Base-by-base conservation (phyloP, 352 stramenopile species). In the Phytophthora podocarpi region DNA sequence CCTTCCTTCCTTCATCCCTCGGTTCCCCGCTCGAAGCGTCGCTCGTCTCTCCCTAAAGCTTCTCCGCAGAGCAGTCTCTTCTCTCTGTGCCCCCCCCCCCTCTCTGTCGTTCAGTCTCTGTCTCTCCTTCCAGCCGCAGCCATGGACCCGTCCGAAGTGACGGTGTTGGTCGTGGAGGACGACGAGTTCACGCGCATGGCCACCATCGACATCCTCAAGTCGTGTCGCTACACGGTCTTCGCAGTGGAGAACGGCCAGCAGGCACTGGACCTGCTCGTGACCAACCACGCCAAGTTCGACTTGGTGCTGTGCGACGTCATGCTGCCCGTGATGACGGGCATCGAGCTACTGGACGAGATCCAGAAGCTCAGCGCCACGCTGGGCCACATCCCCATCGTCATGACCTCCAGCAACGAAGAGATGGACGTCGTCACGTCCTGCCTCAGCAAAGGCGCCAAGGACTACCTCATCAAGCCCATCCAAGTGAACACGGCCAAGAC, bases 381-480 rank as follows among this genome's bases (percentile, higher is more conserved):
- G 18, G 79, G 83, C 39, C 84, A 96, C 47, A 93, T 96, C 41
- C 89, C 89, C 18, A 87, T 96, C 27, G 89, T 96, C 56, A 96
- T 96, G 89, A 92, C 88, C 11, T 94, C 82, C 20, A 93, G 84
- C 32, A 95, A 96, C 61, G 89, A 96, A 67, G 89, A 95, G 56
- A 95, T 96, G 83, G 84, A 95, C 57, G 87, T 96, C 10, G 87
- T 96, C 59, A 96, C 87, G 50, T 91, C 83, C 28, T 96, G 87
- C 52, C 68, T 96, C 11, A 93, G 85, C 60, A 95, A 95, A 36
- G 89, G 89, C 34, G 87, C 89, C 39, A 96, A 96, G 60, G 89
- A 96, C 70, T 96, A 96, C 45, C 55, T 96, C 32, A 95, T 96
- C 70, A 96, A 96, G 68, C 89, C 89, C 18, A 95, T 96, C 37